These are phyloP conservation scores for Beauveria caledonica DNA, from an alignment of 2,329 filamentous ascomycete species.

Conservation along the genomic window DNA sequence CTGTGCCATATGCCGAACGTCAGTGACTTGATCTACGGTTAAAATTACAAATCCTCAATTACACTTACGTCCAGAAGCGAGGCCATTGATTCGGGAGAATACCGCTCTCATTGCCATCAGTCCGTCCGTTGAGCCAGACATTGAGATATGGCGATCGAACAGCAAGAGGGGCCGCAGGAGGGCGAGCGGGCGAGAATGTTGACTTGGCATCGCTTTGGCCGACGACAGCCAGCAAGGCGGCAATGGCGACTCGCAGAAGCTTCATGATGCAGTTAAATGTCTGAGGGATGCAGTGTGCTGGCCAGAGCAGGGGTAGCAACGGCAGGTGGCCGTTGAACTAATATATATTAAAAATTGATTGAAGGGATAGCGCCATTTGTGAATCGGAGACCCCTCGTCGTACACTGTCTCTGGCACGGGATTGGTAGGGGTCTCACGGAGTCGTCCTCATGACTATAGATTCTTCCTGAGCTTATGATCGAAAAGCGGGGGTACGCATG, in stretches of 20 bases:
- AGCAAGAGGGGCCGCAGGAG: conserved; percentile 62
- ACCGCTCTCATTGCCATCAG: conserved; percentile 53
- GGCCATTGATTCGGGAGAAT: conserved; percentile 63
- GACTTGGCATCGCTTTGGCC: conserved; percentile 30
- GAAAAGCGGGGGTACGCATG: not conserved
- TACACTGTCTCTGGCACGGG: not conserved
- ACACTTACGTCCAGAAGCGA: conserved; percentile 56
- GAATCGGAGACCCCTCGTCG: not conserved
- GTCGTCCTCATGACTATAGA: not conserved
- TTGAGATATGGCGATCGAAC: conserved; percentile 70
- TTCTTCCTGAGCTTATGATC: not conserved
- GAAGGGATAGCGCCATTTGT: not conserved
- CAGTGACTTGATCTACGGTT: not conserved
- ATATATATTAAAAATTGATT: not conserved
- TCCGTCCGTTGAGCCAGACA: conserved; percentile 57
- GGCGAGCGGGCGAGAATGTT: conserved; percentile 54
- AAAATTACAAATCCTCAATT: not conserved
- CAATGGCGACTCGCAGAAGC: conserved; percentile 12
- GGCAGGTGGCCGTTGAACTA: not conserved
- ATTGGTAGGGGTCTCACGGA: not conserved
- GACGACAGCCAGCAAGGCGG: conserved; percentile 21
- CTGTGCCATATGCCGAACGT: conserved; percentile 26
- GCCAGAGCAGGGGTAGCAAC: not conserved
- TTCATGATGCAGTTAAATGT: conserved; percentile 5
- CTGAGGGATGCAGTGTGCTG: not conserved